Conservation (phyloP, 345 rosid species). For the Garcia nutans region DNA sequence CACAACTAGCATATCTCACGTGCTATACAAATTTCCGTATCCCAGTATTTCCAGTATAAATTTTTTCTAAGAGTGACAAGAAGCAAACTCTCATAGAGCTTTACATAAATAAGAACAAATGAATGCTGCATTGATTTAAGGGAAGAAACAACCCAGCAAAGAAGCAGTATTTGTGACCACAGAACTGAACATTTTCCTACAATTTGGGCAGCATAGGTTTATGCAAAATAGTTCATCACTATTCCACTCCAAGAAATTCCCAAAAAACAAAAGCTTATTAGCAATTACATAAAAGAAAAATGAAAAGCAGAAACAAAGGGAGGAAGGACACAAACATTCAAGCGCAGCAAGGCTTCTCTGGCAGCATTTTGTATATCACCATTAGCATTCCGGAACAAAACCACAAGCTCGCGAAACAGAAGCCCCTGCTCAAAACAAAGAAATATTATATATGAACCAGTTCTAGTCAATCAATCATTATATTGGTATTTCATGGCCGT, state of each 20-base stretch:
- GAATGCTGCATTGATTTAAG: background rate
- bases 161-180: background rate
- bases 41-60: background rate
- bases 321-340: slow-evolving; percentile 53
- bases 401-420: slow-evolving; percentile 58
- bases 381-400: slow-evolving; percentile 48
- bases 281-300: background rate
- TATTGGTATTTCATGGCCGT: background rate
- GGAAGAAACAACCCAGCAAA: background rate
- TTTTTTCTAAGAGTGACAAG: background rate
- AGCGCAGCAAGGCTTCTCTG: slow-evolving; percentile 66
- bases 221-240: background rate
- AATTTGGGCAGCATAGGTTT: background rate
- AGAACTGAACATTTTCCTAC: background rate
- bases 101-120: background rate
- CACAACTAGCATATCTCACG: background rate
- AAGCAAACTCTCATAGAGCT: background rate
- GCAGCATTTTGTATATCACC: slow-evolving; percentile 65
- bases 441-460: background rate
- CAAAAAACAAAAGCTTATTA: background rate
- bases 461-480: background rate
- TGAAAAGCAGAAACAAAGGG: background rate
- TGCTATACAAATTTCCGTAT: background rate
- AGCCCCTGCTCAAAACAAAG: slow-evolving; percentile 52
- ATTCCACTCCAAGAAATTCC: background rate